Evolutionary conservation across 2,329 filamentous ascomycete genomes (phyloP).

Genomic region (Colletotrichum musicola): DNA sequence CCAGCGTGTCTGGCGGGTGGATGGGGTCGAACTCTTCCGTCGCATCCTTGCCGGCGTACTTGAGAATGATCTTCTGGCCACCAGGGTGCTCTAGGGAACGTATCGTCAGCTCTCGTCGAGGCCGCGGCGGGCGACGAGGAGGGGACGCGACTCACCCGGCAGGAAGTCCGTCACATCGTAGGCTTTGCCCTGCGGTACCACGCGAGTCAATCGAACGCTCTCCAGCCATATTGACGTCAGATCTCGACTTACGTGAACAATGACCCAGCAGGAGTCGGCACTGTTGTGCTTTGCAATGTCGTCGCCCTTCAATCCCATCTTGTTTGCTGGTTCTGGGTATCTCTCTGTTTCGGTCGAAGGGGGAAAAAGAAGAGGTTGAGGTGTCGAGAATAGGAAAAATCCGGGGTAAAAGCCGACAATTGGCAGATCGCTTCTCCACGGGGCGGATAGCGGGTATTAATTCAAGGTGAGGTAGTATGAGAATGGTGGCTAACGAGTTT

Average conservation of each 20-base stretch:
- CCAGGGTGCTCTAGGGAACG: constrained; percentile 80
- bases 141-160: constrained; percentile 66
- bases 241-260: constrained; percentile 75
- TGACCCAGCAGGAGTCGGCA: constrained; percentile 90
- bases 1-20: constrained; percentile 86
- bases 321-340: constrained; percentile 31
- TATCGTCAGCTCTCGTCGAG: neutral
- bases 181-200: constrained; percentile 72
- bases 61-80: constrained; percentile 92
- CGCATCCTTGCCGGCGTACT: constrained; percentile 94
- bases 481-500: constrained; percentile 19
- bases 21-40: constrained; percentile 94
- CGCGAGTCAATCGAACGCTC: constrained; percentile 31
- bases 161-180: constrained; percentile 93
- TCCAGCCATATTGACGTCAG: neutral
- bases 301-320: constrained; percentile 62
- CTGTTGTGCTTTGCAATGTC: constrained; percentile 79
- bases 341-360: constrained; percentile 23
- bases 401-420: constrained; percentile 26
- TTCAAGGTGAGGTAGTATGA: neutral
- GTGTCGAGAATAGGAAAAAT: constrained; percentile 7
- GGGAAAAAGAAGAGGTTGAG: constrained; percentile 2
- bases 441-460: constrained; percentile 8
- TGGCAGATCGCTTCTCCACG: constrained; percentile 35
- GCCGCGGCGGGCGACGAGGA: neutral